Percentiles rank a stretch among this genome's conserved stretches.
Evolutionary conservation across 1,139 yeast species (phyloP).

Genomic region (Fermentozyma sake): DNA sequence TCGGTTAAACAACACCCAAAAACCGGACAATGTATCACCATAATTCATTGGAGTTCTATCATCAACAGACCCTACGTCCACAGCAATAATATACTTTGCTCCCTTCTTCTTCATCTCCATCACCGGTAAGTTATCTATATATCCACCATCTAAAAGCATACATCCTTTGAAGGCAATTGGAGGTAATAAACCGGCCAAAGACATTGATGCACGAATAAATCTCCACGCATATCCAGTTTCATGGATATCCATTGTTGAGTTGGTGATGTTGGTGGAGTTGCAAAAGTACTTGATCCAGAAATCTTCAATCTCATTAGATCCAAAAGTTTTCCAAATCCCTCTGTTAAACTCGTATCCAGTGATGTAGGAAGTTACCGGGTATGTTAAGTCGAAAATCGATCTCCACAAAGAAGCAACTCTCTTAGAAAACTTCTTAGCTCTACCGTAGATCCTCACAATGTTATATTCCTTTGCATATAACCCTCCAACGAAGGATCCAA

Average conservation of each 20-base stretch:
- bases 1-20: constrained; percentile 84
- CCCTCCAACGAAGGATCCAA: constrained; percentile 95
- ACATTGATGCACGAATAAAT: constrained; percentile 93
- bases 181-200: constrained; percentile 89
- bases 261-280: constrained; percentile 94
- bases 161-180: constrained; percentile 86
- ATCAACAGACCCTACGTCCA: constrained; percentile 96
- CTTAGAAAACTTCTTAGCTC: constrained; percentile 82
- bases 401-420: constrained; percentile 87
- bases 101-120: constrained; percentile 87
- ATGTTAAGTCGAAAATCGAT: constrained; percentile 74
- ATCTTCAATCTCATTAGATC: constrained; percentile 89
- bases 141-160: constrained; percentile 95
- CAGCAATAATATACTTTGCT: constrained; percentile 83
- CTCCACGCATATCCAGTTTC: constrained; percentile 94
- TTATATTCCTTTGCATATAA: constrained; percentile 90
- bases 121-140: constrained; percentile 90
- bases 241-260: constrained; percentile 93
- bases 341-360: constrained; percentile 97
- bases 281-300: constrained; percentile 89
- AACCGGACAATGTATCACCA: constrained; percentile 90
- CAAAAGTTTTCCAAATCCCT: constrained; percentile 94
- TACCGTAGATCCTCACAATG: constrained; percentile 83
- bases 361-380: constrained; percentile 90
- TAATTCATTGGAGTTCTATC: constrained; percentile 87